phyloP scores from a whole-genome alignment of 2,329 filamentous ascomycete species.

The Teratosphaeria viscida region DNA sequence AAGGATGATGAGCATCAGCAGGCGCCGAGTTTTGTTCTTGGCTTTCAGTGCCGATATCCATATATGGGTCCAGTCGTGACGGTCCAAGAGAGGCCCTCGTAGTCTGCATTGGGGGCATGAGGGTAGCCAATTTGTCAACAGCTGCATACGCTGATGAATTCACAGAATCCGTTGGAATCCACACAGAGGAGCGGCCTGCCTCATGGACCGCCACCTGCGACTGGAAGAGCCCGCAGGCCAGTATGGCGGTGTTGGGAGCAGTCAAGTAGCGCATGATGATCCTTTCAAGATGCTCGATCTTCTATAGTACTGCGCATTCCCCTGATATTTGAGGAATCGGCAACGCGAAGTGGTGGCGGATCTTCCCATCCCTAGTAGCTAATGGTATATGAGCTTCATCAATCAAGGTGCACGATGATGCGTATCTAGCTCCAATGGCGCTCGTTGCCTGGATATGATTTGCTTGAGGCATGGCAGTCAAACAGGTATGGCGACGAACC shows the following conservation, averaged over 20 bases:
- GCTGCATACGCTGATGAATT: background rate
- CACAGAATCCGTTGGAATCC: background rate
- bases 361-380: too few species aligned
- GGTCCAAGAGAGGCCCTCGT: background rate
- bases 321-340: too few species aligned
- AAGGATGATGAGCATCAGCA: background rate
- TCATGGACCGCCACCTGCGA: background rate
- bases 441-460: background rate
- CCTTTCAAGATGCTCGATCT: background rate
- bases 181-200: background rate
- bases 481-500: background rate
- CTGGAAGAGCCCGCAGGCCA: background rate
- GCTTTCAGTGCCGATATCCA: background rate
- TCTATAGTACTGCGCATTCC: background rate
- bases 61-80: background rate
- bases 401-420: too few species aligned
- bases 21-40: background rate
- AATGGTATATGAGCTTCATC: too few species aligned
- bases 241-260: background rate
- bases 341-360: too few species aligned
- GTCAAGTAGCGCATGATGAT: background rate
- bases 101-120: background rate
- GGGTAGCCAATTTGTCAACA: background rate
- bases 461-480: background rate
- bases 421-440: too few species aligned